phyloP scores from a whole-genome alignment of 257 asterid species.

The Marsdenia floribunda region DNA sequence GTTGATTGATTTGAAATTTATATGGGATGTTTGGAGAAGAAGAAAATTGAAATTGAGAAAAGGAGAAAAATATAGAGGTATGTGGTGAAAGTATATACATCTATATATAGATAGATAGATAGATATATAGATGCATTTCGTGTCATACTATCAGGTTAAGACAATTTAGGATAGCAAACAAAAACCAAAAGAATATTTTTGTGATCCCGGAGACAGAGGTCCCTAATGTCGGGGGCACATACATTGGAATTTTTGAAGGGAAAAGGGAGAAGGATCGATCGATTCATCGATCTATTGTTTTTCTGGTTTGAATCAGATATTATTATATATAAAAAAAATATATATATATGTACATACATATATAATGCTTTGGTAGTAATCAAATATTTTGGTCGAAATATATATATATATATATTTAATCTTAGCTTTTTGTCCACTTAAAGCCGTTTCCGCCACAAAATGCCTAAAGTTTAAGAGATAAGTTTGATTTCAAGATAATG shows the following conservation, averaged over 20 bases:
- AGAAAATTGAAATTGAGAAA: too few species aligned
- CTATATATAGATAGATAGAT: too few species aligned
- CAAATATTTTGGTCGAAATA: background rate
- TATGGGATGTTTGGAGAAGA: too few species aligned
- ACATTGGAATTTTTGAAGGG: background rate
- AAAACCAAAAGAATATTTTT: background rate
- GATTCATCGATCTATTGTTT: background rate
- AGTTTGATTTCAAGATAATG: conserved; percentile 8
- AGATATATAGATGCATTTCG: background rate
- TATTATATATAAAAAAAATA: too few species aligned
- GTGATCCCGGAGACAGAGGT: conserved; percentile 7
- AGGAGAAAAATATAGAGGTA: background rate
- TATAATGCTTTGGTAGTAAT: background rate
- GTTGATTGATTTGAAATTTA: too few species aligned
- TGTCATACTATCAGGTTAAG: background rate
- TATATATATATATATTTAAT: too few species aligned
- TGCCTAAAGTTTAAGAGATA: conserved; percentile 14
- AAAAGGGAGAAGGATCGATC: conserved; percentile 4
- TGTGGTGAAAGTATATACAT: too few species aligned
- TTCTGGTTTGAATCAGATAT: background rate
- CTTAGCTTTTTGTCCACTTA: too few species aligned
- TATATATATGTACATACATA: background rate
- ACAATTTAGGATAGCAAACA: background rate
- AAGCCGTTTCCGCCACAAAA: conserved; percentile 7
- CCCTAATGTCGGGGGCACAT: conserved; percentile 8